Evolutionary conservation across 2,329 filamentous ascomycete species (phyloP).

Genomic region (Canariomyces notabilis): DNA sequence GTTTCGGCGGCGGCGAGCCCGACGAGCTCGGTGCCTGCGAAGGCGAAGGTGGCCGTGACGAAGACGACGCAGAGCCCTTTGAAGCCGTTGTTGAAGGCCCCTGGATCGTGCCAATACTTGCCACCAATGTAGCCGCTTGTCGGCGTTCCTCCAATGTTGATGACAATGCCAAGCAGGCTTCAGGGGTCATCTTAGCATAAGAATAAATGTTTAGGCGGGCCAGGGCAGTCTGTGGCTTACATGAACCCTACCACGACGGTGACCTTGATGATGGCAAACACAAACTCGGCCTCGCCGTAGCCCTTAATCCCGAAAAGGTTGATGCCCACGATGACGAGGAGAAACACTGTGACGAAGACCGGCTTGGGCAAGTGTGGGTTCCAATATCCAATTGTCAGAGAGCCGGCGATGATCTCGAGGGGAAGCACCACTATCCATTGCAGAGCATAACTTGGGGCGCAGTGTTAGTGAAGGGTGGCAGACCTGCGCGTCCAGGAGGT

Average conservation of each 20-base stretch:
- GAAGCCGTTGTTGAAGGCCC: constrained; percentile 66
- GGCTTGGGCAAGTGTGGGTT: constrained; percentile 32
- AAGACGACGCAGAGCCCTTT: constrained; percentile 68
- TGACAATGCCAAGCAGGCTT: constrained; percentile 26
- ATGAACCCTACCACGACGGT: constrained; percentile 35
- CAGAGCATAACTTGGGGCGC: constrained; percentile 40
- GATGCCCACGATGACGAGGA: constrained; percentile 45
- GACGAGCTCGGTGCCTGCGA: constrained; percentile 69
- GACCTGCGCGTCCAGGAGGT: no score
- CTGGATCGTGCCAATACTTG: constrained; percentile 45
- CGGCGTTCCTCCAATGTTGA: constrained; percentile 51
- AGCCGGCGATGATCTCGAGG: constrained; percentile 45
- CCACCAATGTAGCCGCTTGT: constrained; percentile 47
- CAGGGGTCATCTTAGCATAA: constrained; percentile 8
- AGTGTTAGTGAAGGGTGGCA: constrained; percentile 32
- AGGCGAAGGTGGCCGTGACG: constrained; percentile 68
- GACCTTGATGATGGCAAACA: constrained; percentile 53
- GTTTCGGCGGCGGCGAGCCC: constrained; percentile 70
- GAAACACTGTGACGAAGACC: constrained; percentile 55
- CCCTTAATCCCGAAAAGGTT: constrained; percentile 54
- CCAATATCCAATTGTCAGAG: constrained; percentile 47
- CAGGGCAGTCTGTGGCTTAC: constrained; percentile 12
- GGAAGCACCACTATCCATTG: constrained; percentile 46
- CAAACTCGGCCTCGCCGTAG: constrained; percentile 57
- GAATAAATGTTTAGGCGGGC: no score